Percentiles rank a stretch among this genome's conserved stretches.
phyloP scores from a whole-genome alignment of 2,329 filamentous ascomycete species.

The Tolypocladium endophyticum region DNA sequence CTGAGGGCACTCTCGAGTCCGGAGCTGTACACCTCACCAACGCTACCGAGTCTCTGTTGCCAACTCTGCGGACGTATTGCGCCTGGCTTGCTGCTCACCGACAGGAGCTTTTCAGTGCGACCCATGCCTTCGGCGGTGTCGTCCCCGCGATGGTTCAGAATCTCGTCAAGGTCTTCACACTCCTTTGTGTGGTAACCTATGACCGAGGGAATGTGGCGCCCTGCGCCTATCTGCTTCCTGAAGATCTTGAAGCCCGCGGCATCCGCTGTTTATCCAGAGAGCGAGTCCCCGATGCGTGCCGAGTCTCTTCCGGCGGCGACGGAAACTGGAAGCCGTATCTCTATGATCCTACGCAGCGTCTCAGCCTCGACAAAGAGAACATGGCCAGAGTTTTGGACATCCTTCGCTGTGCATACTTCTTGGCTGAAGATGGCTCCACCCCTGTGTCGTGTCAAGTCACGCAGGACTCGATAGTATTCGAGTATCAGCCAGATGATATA shows the following conservation, averaged over 20 bases:
- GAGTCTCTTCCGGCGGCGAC: slow-evolving; percentile 23
- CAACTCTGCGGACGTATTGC: slow-evolving; percentile 41
- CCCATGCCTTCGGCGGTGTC: slow-evolving; percentile 32
- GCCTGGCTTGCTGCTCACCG: slow-evolving; percentile 41
- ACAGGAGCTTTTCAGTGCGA: slow-evolving; percentile 33
- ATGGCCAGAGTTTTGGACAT: slow-evolving; percentile 38
- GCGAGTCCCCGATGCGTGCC: slow-evolving; percentile 26
- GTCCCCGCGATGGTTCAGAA: slow-evolving; percentile 35
- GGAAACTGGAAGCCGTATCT: slow-evolving; percentile 29
- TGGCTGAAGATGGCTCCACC: slow-evolving; percentile 29
- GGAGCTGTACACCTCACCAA: slow-evolving; percentile 21
- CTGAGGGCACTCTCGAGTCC: slow-evolving; percentile 9
- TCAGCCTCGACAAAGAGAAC: slow-evolving; percentile 23
- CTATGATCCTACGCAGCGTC: slow-evolving; percentile 18
- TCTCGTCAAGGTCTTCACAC: slow-evolving; percentile 34
- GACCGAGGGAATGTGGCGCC: slow-evolving; percentile 24
- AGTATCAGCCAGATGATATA: slow-evolving; percentile 13
- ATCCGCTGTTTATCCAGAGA: slow-evolving; percentile 29
- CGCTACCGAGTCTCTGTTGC: slow-evolving; percentile 32
- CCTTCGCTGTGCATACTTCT: slow-evolving; percentile 35
- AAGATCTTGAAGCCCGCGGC: slow-evolving; percentile 38
- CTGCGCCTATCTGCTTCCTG: slow-evolving; percentile 38
- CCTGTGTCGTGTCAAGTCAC: slow-evolving; percentile 23
- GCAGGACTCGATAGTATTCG: slow-evolving; percentile 20
- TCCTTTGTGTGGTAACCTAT: slow-evolving; percentile 35